A percentile compares a stretch with the other conserved stretches of the same genome.
phyloP scores from a whole-genome alignment of 2,329 filamentous ascomycete species.

The Aotearoamyces nothofagi region DNA sequence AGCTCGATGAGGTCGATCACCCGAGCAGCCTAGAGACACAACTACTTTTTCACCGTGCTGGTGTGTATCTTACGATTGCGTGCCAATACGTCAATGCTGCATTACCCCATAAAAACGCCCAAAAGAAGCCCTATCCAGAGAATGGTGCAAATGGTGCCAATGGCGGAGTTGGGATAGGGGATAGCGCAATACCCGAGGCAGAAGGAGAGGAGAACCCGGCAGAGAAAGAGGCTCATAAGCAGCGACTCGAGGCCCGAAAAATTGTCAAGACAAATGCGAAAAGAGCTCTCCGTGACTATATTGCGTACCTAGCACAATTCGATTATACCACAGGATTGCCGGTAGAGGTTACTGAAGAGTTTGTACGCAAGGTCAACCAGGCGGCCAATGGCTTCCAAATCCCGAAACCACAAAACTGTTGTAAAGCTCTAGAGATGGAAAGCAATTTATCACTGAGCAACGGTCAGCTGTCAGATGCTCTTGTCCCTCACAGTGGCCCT shows the following conservation, averaged over 20 bases:
- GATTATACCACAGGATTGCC: slow-evolving; percentile 53
- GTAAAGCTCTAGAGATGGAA: slow-evolving; percentile 13
- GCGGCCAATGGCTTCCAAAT: slow-evolving; percentile 32
- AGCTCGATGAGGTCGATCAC: slow-evolving; percentile 46
- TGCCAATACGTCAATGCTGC: slow-evolving; percentile 47
- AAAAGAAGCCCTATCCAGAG: slow-evolving; percentile 11
- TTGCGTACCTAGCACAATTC: slow-evolving; percentile 55
- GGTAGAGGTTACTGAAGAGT: slow-evolving; percentile 25
- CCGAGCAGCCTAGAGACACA: slow-evolving; percentile 63
- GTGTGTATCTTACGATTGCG: slow-evolving; percentile 57
- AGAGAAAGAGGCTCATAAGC: slow-evolving; percentile 27
- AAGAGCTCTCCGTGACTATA: slow-evolving; percentile 59
- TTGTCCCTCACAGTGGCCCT: slow-evolving; percentile 25
- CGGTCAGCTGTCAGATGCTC: slow-evolving; percentile 22
- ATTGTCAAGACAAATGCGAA: slow-evolving; percentile 61
- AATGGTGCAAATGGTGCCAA: slow-evolving; percentile 10
- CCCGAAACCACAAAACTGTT: slow-evolving; percentile 19
- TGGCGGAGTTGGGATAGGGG: slow-evolving; percentile 4
- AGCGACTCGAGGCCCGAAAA: slow-evolving; percentile 46
- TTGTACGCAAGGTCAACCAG: slow-evolving; percentile 40
- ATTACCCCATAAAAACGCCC: slow-evolving; percentile 21
- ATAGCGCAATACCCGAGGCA: slow-evolving; percentile 20
- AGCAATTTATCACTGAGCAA: slow-evolving; percentile 18
- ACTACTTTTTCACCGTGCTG: slow-evolving; percentile 60
- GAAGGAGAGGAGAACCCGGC: slow-evolving; percentile 18